phyloP scores from a whole-genome alignment of 2,329 filamentous ascomycete genomes.

The Arthroderma sp. region DNA sequence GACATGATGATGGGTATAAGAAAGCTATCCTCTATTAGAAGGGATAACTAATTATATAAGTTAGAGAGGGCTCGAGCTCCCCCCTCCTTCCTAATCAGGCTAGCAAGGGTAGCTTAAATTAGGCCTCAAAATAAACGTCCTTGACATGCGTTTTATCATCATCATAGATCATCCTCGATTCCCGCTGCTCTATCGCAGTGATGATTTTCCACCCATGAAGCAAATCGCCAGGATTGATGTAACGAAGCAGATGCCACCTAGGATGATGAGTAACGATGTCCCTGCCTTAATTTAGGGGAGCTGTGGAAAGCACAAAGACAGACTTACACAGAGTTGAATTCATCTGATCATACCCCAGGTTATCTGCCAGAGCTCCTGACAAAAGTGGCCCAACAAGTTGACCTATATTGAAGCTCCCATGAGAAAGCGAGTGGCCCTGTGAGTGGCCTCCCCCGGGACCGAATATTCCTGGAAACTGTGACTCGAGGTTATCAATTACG shows the following conservation, averaged over 20 bases:
- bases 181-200: background rate
- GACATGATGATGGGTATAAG: too few species aligned
- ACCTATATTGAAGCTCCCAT: background rate
- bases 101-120: background rate
- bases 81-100: background rate
- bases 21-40: too few species aligned
- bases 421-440: background rate
- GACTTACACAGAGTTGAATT: constrained; percentile 3
- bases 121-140: background rate
- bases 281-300: background rate
- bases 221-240: background rate
- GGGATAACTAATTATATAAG: too few species aligned
- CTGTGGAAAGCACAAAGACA: background rate
- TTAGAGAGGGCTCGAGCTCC: background rate
- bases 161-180: background rate
- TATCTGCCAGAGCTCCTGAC: background rate
- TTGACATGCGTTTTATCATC: background rate
- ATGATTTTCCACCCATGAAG: background rate
- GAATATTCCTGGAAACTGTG: background rate
- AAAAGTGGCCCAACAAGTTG: constrained; percentile 1
- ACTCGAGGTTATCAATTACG: background rate
- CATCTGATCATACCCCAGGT: background rate
- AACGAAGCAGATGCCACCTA: background rate
- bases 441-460: background rate
- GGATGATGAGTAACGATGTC: background rate